Percentiles rank a stretch among this genome's conserved stretches.
Conservation (phyloP, 352 stramenopile species). For the Labyrinthula sp. region DNA sequence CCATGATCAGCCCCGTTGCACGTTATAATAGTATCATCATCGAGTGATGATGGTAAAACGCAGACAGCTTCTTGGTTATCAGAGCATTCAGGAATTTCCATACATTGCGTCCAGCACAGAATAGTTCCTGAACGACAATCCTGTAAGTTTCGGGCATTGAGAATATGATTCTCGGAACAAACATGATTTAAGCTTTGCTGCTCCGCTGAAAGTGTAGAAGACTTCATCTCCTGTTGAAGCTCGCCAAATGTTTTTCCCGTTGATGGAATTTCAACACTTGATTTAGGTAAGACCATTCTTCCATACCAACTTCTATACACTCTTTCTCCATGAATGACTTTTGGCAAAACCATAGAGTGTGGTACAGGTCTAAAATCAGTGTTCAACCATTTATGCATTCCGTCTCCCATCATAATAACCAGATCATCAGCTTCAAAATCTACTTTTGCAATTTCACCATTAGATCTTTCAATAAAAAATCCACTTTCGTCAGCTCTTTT, state of each 20-base stretch:
- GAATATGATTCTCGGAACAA: too few relatives aligned
- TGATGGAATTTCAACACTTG: constrained; percentile 33
- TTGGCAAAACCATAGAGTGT: constrained; percentile 38
- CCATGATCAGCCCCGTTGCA: too few relatives aligned
- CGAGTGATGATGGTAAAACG: too few relatives aligned
- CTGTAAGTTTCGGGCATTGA: too few relatives aligned
- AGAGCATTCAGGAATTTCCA: constrained; percentile 6
- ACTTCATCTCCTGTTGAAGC: constrained; percentile 35
- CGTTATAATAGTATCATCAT: too few relatives aligned
- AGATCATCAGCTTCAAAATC: constrained; percentile 42
- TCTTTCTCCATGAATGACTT: neutral
- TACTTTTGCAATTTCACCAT: constrained; percentile 32
- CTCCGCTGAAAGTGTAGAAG: too few relatives aligned
- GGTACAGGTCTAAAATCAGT: constrained; percentile 33
- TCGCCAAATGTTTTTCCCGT: constrained; percentile 36
- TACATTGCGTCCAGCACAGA: constrained; percentile 28
- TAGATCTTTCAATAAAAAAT: constrained; percentile 37
- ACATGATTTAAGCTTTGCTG: too few relatives aligned
- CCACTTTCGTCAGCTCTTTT: constrained; percentile 1
- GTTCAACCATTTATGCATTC: constrained; percentile 40
- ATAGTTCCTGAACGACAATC: too few relatives aligned
- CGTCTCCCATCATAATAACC: constrained; percentile 46
- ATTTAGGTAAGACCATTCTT: constrained; percentile 42
- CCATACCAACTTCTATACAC: constrained; percentile 45
- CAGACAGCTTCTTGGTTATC: too few relatives aligned